Evolutionary conservation across 2,329 filamentous ascomycete species (phyloP).

Genomic region (Diplocarpon rosae): DNA sequence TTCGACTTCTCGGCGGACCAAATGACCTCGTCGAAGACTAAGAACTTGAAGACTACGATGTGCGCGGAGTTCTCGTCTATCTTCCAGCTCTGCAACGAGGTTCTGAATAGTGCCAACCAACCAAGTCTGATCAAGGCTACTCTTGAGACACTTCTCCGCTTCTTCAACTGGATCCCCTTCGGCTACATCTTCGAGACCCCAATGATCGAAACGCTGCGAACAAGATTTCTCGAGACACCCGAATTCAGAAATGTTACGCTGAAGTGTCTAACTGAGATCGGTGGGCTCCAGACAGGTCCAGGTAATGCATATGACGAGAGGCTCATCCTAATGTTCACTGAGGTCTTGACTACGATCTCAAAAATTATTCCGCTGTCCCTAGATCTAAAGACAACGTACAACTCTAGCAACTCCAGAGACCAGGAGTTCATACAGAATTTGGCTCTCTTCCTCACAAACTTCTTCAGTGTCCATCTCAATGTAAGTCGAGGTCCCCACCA

Average conservation of each 20-base stretch:
- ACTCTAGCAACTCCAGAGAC: constrained; percentile 80
- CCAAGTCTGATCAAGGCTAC: constrained; percentile 90
- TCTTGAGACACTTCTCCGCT: constrained; percentile 85
- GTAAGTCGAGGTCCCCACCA: constrained; percentile 34
- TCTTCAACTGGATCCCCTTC: constrained; percentile 97
- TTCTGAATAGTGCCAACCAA: constrained; percentile 81
- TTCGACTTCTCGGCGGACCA: constrained; percentile 98
- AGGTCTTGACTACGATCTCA: constrained; percentile 84
- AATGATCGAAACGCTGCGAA: constrained; percentile 88
- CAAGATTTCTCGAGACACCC: constrained; percentile 81
- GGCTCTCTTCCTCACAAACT: constrained; percentile 91
- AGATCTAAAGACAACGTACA: constrained; percentile 85
- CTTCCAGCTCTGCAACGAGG: constrained; percentile 94
- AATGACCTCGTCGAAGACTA: constrained; percentile 97
- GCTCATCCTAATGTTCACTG: constrained; percentile 96
- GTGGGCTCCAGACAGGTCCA: constrained; percentile 74
- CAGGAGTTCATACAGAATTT: constrained; percentile 98
- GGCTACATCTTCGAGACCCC: constrained; percentile 98
- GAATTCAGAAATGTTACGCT: constrained; percentile 96
- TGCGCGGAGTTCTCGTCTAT: constrained; percentile 97
- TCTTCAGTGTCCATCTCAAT: constrained; percentile 85
- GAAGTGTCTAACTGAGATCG: constrained; percentile 95
- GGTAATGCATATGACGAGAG: constrained; percentile 81
- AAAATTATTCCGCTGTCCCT: constrained; percentile 85
- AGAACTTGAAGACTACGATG: constrained; percentile 97